Base-by-base conservation (phyloP, 2,329 filamentous ascomycete genomes). In the Dactylonectria macrodidyma region DNA sequence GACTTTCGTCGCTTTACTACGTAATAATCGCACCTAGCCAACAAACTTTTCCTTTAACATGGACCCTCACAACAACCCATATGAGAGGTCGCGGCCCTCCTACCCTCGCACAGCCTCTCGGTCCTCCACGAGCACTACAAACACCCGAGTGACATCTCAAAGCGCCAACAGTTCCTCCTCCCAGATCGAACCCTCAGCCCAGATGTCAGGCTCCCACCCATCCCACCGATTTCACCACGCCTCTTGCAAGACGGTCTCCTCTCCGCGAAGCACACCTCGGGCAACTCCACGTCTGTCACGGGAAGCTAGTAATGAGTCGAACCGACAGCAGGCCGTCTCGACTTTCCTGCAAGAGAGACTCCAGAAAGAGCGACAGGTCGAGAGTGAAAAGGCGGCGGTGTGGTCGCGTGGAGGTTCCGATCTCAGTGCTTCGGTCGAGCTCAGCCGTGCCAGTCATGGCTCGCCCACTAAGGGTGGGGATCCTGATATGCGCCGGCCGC, bases 301-400 rank as follows among this genome's bases (percentile, higher is more conserved):
- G 69, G 81, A 85, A 65, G 77, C 81, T 19, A 81, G 80, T 46
- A 78, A 79, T 34, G 85, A 88, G 22, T 78, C 81, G 3, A 71
- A 76, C 4, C 81, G 81, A 16, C 83, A 81, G 50, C 76, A 78
- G 30, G 80, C 82, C 1, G 78, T 85, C 14, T 90, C 88, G 0
- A 84, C 80, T 16, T 86, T 89, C 58, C 79, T 90, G 2, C 88
- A 88, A 54, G 87, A 89, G 73, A 86, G 83, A 68, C 78, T 90
- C n/a, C 83, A 85, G 55, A 84, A 80, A 33, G 85, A 88, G 71
- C 83, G 87, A 38, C 84, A 79, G 60, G 81, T 82, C 0, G 87
- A 89, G 70, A 82, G 81, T 56, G 85, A 87, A 47, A 83, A 83
- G 30, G 68, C 78, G 10, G 59, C 73, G 1, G 66, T 75, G 6